Base-by-base conservation (phyloP, 2,329 filamentous ascomycete genomes). In the Phaeosphaeria sp. region DNA sequence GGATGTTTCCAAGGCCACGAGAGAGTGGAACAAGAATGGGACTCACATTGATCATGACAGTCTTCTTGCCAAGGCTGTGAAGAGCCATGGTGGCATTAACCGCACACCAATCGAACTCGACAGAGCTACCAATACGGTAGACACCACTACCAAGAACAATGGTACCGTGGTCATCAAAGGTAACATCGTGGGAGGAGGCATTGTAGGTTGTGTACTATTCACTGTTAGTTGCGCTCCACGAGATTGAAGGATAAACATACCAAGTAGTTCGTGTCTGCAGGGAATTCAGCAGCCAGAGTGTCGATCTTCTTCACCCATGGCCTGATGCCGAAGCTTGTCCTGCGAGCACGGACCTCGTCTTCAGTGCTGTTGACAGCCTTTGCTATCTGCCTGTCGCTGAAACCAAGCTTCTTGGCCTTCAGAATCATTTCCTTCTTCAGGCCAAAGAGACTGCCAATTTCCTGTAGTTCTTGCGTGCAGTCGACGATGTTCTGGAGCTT, bases 271-370 rank as follows among this genome's bases (percentile, higher is more conserved):
- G 93, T 97, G 66, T 95, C 86, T 43, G 62, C 55, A 0, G 62
- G 62, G 54, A 64, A 65, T 79, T 99, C 95, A 43, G 95, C 95
- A 68, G 95, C 95, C 59, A 99, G 85, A 20, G 95, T 99, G 74
- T 99, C 95, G 70, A 99, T 98, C 84, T 90, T 96, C 89, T 98
- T 99, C 56, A 99, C 95, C 86, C 92, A 99, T 6, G 95, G 95
- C 61, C 85, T 90, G 79, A 99, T 94, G 59, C 91, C 92, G 77
- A 97, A 95, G 77, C 88, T 86, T 82, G 91, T 89, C 76, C 95
- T 88, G 74, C 88, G 86, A 60, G 92, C 91, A 63, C 95, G 92
- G 56, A 98, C 93, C 72, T 95, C 88, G 68, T 96, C 90, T 80
- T 99, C 95, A 39, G 89, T 90, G 76, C 90, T 89, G 71, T 91